Percentiles rank a stretch among this genome's conserved stretches.
Evolutionary conservation across 768 basidiomycete species (phyloP).

Genomic region (Wakefieldia striispora): DNA sequence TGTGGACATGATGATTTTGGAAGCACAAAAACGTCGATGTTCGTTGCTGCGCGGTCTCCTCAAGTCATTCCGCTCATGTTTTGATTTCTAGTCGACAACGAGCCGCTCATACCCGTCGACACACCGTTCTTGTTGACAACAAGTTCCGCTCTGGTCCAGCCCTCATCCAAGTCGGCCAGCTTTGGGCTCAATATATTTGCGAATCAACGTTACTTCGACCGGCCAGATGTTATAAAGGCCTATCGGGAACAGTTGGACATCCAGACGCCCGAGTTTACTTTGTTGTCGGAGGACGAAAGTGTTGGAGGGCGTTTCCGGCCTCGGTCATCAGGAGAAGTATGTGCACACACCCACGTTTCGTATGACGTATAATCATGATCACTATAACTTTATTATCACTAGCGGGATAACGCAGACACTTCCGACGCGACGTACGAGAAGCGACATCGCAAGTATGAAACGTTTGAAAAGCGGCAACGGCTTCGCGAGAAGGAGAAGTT

Average conservation of each 20-base stretch:
- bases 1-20: slow-evolving; percentile 79
- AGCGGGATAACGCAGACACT: slow-evolving; percentile 59
- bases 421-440: slow-evolving; percentile 80
- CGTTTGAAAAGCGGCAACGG: slow-evolving; percentile 81
- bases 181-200: slow-evolving; percentile 54
- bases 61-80: slow-evolving; percentile 18
- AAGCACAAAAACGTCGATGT: slow-evolving; percentile 78
- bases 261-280: slow-evolving; percentile 71
- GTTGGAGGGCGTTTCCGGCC: slow-evolving; percentile 72
- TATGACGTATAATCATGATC: slow-evolving; percentile 9
- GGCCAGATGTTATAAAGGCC: slow-evolving; percentile 70
- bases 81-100: slow-evolving; percentile 56
- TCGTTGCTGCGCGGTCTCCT: slow-evolving; percentile 30
- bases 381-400: slow-evolving; percentile 1
- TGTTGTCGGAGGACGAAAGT: slow-evolving; percentile 46
- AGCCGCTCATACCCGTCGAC: slow-evolving; percentile 64
- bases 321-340: slow-evolving; percentile 67
- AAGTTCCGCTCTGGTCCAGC: slow-evolving; percentile 50
- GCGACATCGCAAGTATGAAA: slow-evolving; percentile 83
- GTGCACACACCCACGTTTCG: slow-evolving; percentile 31
- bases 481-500: slow-evolving; percentile 89
- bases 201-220: slow-evolving; percentile 74
- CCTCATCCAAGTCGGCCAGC: slow-evolving; percentile 36
- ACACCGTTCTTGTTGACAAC: slow-evolving; percentile 76
- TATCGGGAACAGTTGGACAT: slow-evolving; percentile 69